These are phyloP conservation scores for Lepiota brunneoincarnata DNA, from an alignment of 768 basidiomycete species.

Conservation along the genomic window DNA sequence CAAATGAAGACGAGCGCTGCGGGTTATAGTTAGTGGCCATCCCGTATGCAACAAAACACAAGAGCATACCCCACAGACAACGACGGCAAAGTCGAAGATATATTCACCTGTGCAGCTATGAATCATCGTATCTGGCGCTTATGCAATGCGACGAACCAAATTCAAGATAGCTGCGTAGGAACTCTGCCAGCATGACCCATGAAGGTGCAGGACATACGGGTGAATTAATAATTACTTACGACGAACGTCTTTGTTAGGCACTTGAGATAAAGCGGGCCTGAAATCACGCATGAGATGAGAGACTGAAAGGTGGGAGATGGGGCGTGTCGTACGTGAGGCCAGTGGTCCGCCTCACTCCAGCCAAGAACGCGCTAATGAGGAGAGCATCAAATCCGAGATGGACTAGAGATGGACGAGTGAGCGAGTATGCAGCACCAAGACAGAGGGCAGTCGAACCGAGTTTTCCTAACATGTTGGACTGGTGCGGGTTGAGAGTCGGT, in stretches of 20 bases:
- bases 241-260: conserved; percentile 87
- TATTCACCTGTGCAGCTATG: conserved; percentile 65
- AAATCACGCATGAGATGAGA: neutral
- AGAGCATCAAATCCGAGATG: conserved; percentile 77
- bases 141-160: conserved; percentile 47
- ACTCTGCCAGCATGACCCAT: conserved; percentile 39
- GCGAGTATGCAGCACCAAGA: neutral
- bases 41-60: conserved; percentile 3
- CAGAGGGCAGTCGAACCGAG: conserved; percentile 34
- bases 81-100: conserved; percentile 82
- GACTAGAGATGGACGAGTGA: conserved; percentile 29
- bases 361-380: conserved; percentile 77
- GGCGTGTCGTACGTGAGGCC: conserved; percentile 70
- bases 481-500: neutral
- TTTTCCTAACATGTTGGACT: conserved; percentile 55
- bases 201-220: neutral
- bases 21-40: neutral
- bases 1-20: conserved; percentile 74
- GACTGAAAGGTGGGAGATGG: neutral
- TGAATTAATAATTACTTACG: conserved; percentile 47
- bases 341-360: conserved; percentile 81
- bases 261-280: conserved; percentile 71
- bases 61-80: conserved; percentile 70
- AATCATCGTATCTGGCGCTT: conserved; percentile 2
- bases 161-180: conserved; percentile 78